phyloP scores from a whole-genome alignment of 768 basidiomycete species.

The Psilocybe cubensis region DNA sequence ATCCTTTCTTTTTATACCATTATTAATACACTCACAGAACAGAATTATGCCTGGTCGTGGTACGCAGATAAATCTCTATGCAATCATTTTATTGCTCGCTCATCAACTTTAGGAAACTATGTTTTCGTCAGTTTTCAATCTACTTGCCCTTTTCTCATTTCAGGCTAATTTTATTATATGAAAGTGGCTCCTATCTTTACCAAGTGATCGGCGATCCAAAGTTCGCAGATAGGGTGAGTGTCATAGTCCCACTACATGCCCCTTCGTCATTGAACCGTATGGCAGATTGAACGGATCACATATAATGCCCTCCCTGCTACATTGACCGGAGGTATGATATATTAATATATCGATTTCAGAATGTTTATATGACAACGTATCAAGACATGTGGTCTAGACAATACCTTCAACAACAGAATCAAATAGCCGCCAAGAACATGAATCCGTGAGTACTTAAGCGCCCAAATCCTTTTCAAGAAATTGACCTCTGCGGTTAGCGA shows the following conservation, averaged over 20 bases:
- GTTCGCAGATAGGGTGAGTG: conserved; percentile 49
- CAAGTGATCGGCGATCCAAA: conserved; percentile 60
- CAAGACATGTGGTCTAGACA: conserved; percentile 62
- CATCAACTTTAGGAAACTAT: conserved; percentile 51
- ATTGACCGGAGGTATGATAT: conserved; percentile 48
- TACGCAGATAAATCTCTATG: conserved; percentile 25
- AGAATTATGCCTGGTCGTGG: conserved; percentile 57
- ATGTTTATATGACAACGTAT: neutral
- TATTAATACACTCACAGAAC: conserved; percentile 38
- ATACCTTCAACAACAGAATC: conserved; percentile 63
- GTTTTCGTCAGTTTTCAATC: conserved; percentile 48
- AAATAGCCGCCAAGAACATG: conserved; percentile 60
- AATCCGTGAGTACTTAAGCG: conserved; percentile 36
- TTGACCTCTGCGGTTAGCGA: conserved; percentile 35
- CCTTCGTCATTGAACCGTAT: neutral
- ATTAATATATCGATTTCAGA: neutral
- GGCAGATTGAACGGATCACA: conserved; percentile 47
- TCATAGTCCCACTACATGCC: neutral
- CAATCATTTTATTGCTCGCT: neutral
- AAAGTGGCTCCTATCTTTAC: conserved; percentile 55
- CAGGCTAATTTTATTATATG: neutral
- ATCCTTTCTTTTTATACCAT: neutral
- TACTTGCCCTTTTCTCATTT: neutral
- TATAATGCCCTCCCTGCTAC: conserved; percentile 56
- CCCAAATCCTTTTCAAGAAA: neutral